Percentiles rank a stretch among this genome's conserved stretches.
Conservation (phyloP, 805 yeast genomes). For the Hanseniaspora vineae region DNA sequence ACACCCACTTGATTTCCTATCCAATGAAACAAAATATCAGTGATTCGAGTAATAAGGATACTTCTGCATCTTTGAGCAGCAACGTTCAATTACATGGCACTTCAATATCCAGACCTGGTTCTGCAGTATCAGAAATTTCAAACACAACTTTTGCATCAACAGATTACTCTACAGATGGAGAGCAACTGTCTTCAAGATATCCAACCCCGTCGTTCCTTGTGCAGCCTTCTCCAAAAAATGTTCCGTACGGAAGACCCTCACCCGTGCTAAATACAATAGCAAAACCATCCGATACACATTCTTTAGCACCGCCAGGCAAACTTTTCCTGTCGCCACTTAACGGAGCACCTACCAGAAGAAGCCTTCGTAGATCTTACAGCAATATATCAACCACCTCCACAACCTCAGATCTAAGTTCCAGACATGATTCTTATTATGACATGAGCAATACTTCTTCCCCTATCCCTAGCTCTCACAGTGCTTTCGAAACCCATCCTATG, state of each 20-base stretch:
- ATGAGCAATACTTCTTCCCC: conserved; percentile 23
- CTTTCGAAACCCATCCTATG: no score
- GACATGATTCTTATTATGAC: conserved; percentile 29
- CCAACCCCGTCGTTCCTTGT: neutral
- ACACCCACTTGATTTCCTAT: neutral
- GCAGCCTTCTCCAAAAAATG: neutral
- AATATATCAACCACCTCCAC: conserved; percentile 27
- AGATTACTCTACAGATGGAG: conserved; percentile 34
- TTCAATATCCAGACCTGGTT: conserved; percentile 31
- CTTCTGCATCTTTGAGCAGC: conserved; percentile 3
- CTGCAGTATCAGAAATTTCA: conserved; percentile 37
- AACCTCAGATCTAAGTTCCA: conserved; percentile 27
- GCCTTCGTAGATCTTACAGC: conserved; percentile 24
- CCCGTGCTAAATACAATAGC: neutral
- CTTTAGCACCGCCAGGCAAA: neutral
- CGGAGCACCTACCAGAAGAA: conserved; percentile 9
- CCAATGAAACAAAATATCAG: neutral
- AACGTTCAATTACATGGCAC: neutral
- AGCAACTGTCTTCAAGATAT: conserved; percentile 4
- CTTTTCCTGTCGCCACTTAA: neutral
- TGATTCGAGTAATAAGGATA: conserved; percentile 5
- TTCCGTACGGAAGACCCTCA: neutral
- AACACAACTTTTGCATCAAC: conserved; percentile 33
- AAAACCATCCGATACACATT: neutral
- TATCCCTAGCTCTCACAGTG: neutral